Evolutionary conservation across 169 alveolate genomes (phyloP).

Genomic region (Theileria annulata): DNA sequence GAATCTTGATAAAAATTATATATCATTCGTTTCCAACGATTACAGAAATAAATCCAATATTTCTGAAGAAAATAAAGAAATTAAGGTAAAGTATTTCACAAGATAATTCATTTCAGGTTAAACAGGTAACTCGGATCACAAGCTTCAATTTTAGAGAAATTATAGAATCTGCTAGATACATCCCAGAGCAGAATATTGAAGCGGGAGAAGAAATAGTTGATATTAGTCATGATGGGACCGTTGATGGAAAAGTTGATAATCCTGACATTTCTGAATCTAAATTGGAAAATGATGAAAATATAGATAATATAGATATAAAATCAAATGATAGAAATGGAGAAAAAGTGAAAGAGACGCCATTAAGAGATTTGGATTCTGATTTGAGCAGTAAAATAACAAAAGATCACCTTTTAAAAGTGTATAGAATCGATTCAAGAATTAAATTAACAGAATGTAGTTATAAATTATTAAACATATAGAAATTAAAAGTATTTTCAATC

Average conservation of each 20-base stretch:
- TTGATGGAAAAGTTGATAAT: background rate
- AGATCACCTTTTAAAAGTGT: background rate
- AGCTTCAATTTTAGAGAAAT: background rate
- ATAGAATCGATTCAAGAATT: background rate
- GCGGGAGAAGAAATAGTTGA: background rate
- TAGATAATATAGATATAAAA: no score
- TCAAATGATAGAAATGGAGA: background rate
- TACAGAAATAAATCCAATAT: background rate
- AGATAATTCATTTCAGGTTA: background rate
- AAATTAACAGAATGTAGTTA: constrained; percentile 5
- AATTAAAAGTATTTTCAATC: background rate
- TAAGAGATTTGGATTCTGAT: background rate
- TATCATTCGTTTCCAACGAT: constrained; percentile 7
- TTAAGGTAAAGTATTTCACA: background rate
- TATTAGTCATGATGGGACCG: background rate
- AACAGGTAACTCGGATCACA: background rate
- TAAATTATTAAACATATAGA: background rate
- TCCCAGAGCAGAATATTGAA: background rate
- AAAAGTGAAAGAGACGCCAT: background rate
- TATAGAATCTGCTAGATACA: background rate
- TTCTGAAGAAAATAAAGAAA: background rate
- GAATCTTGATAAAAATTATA: constrained; percentile 4
- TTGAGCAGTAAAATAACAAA: background rate
- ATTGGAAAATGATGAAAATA: background rate
- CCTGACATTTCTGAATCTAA: background rate